These are phyloP conservation scores for Bathelium albidoporum DNA, from an alignment of 495 filamentous ascomycete species.

Conservation along the genomic window DNA sequence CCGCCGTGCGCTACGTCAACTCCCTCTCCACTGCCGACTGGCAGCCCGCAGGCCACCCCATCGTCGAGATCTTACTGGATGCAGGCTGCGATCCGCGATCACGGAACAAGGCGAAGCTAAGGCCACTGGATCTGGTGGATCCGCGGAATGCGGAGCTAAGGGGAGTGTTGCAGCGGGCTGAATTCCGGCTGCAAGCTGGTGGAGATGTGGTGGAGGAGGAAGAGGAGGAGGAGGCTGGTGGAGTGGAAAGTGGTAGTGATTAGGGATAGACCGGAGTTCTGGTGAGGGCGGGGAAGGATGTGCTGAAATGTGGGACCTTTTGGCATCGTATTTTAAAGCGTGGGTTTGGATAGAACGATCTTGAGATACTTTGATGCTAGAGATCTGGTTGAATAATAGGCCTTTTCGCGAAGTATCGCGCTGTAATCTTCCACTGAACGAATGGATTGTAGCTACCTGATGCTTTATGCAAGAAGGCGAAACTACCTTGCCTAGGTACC, in stretches of 20 bases:
- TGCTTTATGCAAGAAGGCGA: too few relatives aligned
- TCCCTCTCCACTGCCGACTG: conserved; percentile 38
- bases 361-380: neutral
- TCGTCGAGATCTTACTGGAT: conserved; percentile 86
- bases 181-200: conserved; percentile 40
- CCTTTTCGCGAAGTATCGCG: too few relatives aligned
- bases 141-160: conserved; percentile 59
- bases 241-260: conserved; percentile 30
- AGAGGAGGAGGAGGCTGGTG: conserved; percentile 27
- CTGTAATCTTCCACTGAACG: too few relatives aligned
- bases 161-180: conserved; percentile 59
- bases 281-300: neutral
- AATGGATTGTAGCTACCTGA: too few relatives aligned
- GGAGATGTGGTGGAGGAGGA: conserved; percentile 29
- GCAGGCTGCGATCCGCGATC: conserved; percentile 70
- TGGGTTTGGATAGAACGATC: neutral
- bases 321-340: too few relatives aligned
- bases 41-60: conserved; percentile 47
- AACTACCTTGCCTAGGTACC: too few relatives aligned
- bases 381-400: neutral
- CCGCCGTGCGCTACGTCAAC: conserved; percentile 77
- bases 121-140: conserved; percentile 60
- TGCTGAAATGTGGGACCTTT: too few relatives aligned
- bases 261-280: neutral
- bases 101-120: conserved; percentile 61